Percentiles rank a stretch among this genome's conserved stretches.
These are phyloP conservation scores for Geranium brycei DNA, from an alignment of 345 rosid genomes.

Conservation along the genomic window DNA sequence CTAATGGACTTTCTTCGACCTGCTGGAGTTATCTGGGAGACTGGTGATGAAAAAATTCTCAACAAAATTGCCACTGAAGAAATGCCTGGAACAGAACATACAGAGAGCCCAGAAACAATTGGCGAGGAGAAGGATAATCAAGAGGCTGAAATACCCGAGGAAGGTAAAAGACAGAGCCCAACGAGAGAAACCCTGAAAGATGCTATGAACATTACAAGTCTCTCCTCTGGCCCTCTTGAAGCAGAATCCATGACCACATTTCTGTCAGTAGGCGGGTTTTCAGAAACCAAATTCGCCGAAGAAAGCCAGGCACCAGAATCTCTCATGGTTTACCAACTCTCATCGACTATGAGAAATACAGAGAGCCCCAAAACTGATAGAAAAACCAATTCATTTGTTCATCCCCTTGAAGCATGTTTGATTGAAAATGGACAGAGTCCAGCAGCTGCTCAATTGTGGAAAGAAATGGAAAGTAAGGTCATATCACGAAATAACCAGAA, in stretches of 20 bases:
- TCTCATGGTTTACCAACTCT: background rate
- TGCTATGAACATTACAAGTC: background rate
- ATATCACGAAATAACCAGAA: constrained; percentile 2
- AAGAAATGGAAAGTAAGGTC: constrained; percentile 9
- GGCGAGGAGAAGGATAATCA: background rate
- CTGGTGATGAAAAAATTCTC: constrained; percentile 1
- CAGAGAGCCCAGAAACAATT: background rate
- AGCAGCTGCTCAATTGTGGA: constrained; percentile 5
- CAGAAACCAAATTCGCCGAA: background rate
- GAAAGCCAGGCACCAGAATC: background rate
- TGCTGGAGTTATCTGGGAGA: constrained; percentile 16
- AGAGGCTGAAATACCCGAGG: constrained; percentile 3
- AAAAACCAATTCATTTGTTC: background rate
- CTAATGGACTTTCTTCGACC: constrained; percentile 1
- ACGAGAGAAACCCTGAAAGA: background rate
- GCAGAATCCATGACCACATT: background rate
- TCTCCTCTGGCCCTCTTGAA: background rate
- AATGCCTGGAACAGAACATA: no score
- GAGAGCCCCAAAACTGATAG: background rate
- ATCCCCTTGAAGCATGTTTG: background rate
- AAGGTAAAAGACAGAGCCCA: constrained; percentile 1
- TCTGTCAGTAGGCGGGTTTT: background rate
- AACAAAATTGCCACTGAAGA: background rate
- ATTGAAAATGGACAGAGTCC: background rate
- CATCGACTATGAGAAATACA: background rate